These are phyloP conservation scores for Mycosphaerella arachidis DNA, from an alignment of 2,329 filamentous ascomycete genomes.

Conservation along the genomic window DNA sequence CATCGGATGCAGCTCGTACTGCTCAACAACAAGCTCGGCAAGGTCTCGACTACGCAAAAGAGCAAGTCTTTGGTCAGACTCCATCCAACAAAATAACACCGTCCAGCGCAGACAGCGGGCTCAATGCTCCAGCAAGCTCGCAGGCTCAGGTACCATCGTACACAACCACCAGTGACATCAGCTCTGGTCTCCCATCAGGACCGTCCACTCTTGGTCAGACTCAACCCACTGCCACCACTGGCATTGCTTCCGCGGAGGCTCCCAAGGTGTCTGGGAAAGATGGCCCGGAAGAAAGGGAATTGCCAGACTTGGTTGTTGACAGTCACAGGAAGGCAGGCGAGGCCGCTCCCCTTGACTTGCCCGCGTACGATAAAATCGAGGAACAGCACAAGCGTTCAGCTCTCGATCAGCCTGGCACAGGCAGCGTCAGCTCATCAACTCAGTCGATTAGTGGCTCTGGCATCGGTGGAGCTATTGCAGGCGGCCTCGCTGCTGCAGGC, in stretches of 20 bases:
- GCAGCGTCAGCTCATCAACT: background rate
- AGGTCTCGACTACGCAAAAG: background rate
- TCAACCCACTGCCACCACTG: conserved; percentile 39
- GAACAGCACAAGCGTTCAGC: conserved; percentile 54
- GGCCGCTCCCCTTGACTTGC: conserved; percentile 1
- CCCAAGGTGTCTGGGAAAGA: background rate
- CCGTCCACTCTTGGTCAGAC: conserved; percentile 31
- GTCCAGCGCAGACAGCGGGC: conserved; percentile 1
- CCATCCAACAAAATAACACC: background rate
- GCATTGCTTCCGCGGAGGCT: conserved; percentile 34
- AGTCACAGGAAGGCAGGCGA: conserved; percentile 3
- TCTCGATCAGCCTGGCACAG: background rate
- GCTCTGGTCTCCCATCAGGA: conserved; percentile 34
- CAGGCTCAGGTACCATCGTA: conserved; percentile 13
- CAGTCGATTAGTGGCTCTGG: background rate
- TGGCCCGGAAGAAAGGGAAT: background rate
- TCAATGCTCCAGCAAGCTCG: conserved; percentile 36
- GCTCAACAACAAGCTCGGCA: background rate
- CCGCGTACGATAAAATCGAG: conserved; percentile 44
- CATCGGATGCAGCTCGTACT: background rate
- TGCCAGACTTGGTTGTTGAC: conserved; percentile 3
- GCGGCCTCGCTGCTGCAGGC: conserved; percentile 34
- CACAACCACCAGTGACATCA: conserved; percentile 36
- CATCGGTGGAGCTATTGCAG: conserved; percentile 2
- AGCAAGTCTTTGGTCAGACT: background rate